phyloP scores from a whole-genome alignment of 139 green algal genomes.

The Nannochloris sp. region DNA sequence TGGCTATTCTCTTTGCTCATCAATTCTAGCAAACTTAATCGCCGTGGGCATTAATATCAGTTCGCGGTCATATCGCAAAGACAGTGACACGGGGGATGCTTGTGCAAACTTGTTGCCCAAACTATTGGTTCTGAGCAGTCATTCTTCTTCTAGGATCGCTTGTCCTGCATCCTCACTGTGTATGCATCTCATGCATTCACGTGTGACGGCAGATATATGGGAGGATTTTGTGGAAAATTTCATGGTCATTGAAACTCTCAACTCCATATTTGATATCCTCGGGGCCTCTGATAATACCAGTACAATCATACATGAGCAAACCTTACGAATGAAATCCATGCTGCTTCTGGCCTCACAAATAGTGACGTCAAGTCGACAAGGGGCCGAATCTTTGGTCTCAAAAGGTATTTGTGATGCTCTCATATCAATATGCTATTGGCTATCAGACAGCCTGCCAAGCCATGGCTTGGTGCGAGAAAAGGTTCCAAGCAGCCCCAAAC shows the following conservation, averaged over 20 bases:
- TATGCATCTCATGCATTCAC: no score
- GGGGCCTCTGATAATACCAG: background rate
- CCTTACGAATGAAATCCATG: background rate
- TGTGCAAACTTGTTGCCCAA: no score
- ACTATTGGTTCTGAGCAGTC: no score
- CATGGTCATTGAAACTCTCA: background rate
- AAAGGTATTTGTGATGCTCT: background rate
- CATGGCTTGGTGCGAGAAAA: background rate
- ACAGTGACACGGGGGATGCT: no score
- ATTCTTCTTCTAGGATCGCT: no score
- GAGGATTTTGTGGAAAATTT: no score
- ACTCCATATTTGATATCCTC: background rate
- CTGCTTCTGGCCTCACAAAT: background rate
- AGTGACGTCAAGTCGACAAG: background rate
- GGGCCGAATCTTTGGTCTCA: background rate
- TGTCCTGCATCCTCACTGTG: no score
- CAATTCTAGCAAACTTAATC: no score
- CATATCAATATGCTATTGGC: background rate
- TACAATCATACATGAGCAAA: background rate
- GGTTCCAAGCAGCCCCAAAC: background rate
- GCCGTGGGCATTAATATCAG: no score
- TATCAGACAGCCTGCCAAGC: conserved; percentile 4
- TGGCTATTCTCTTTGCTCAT: no score
- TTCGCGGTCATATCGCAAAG: no score
- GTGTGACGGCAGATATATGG: no score